Evolutionary conservation across 106 monocot species (phyloP).

Genomic region (Dendrobium nobile): DNA sequence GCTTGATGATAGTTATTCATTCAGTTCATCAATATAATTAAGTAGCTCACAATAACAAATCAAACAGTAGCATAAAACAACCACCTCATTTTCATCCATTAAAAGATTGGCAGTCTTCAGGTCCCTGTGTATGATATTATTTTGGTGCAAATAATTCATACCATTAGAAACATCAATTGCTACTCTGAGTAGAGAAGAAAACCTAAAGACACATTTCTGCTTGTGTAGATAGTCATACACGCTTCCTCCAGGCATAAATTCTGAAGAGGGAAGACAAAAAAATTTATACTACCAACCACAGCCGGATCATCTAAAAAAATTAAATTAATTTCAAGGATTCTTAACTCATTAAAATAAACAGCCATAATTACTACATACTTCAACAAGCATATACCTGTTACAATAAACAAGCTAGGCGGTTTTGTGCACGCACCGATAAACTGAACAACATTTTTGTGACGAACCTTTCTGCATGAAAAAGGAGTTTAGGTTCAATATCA

Average conservation of each 20-base stretch:
- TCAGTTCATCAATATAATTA: neutral
- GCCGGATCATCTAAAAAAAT: neutral
- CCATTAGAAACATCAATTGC: conserved; percentile 46
- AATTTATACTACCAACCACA: conserved; percentile 4
- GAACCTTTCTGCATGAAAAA: conserved; percentile 6
- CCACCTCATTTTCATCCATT: conserved; percentile 43
- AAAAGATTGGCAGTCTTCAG: conserved; percentile 51
- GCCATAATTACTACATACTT: neutral
- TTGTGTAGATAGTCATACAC: conserved; percentile 41
- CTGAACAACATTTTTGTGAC: conserved; percentile 16
- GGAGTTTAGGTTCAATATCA: neutral
- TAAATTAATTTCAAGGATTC: neutral
- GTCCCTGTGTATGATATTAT: conserved; percentile 46
- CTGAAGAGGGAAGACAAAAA: conserved; percentile 16
- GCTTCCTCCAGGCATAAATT: conserved; percentile 47
- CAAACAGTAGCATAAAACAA: conserved; percentile 3
- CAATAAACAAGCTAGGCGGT: conserved; percentile 14
- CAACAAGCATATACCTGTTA: conserved; percentile 6
- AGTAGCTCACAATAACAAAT: neutral
- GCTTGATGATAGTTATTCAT: neutral
- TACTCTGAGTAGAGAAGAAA: conserved; percentile 29
- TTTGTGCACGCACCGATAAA: conserved; percentile 21
- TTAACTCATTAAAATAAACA: neutral
- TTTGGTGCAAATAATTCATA: conserved; percentile 55
- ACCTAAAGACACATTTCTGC: conserved; percentile 12